A percentile compares a stretch with the other conserved stretches of the same genome.
Evolutionary conservation across 345 rosid genomes (phyloP).

Genomic region (Lumnitzera littorea): DNA sequence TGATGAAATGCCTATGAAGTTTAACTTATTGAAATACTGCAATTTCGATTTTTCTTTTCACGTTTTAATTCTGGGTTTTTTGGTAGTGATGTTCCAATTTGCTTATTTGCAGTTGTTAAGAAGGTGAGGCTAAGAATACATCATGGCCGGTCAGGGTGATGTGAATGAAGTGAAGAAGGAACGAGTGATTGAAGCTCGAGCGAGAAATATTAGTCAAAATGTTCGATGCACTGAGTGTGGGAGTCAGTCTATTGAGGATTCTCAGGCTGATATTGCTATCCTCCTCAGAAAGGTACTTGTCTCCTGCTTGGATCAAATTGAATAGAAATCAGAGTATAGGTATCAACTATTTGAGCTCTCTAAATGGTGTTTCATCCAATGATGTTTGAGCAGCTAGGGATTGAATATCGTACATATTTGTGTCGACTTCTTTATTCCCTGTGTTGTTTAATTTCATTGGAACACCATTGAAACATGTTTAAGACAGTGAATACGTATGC

Average conservation of each 20-base stretch:
- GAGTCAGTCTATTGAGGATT: conserved; percentile 96
- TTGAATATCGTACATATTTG: too few relatives aligned
- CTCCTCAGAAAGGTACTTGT: conserved; percentile 72
- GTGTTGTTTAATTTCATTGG: too few relatives aligned
- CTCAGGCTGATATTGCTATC: conserved; percentile 93
- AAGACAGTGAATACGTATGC: too few relatives aligned
- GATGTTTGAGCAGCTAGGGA: too few relatives aligned
- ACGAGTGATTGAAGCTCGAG: conserved; percentile 72
- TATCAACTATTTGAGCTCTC: too few relatives aligned
- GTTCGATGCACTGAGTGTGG: conserved; percentile 98
- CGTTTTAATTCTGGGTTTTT: not conserved
- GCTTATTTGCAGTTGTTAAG: not conserved
- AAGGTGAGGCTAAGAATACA: not conserved
- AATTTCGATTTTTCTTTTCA: not conserved
- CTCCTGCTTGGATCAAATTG: not conserved
- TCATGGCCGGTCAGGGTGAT: conserved; percentile 42
- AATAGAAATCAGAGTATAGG: too few relatives aligned
- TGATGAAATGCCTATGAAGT: not conserved
- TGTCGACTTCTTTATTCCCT: too few relatives aligned
- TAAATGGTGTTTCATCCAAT: too few relatives aligned
- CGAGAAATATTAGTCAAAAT: conserved; percentile 86
- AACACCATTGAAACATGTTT: too few relatives aligned
- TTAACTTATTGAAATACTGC: not conserved
- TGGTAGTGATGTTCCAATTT: not conserved
- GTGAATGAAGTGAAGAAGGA: conserved; percentile 55